Base-by-base conservation (phyloP, 352 stramenopile species). In the Phytophthora fragariaefolia region DNA sequence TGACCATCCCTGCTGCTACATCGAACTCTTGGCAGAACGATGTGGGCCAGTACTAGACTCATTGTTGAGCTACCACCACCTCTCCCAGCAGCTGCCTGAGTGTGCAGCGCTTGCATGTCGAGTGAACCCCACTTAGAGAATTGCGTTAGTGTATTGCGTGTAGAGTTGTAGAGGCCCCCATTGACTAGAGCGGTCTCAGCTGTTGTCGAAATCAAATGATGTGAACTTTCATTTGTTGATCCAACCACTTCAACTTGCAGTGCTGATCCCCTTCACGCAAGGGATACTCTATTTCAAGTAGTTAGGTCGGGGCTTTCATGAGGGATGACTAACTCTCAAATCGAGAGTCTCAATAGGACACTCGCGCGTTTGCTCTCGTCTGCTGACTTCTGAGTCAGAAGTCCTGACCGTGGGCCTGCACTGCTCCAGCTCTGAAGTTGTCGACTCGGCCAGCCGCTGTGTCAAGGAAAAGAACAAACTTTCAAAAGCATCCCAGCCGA, bases 41-140 rank as follows among this genome's bases (percentile, higher is more conserved):
- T 7, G 42, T 71, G 50, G 54, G 48, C 22, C 56, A 69, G 27
- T 57, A 22, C 47, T 74, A 71, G n/a, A 55, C 28, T 30, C 54
- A 42, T 20, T 51, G 40, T 49, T 18, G 28, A 46, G 28, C 48
- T 46, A 6, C 12, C 38, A 51, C 42, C 38, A 38, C 58, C 32
- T 22, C 12, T 43, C 13, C 18, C 15, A 10, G 62, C 49, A 50
- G 24, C 12, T 54, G 34, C 45, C 23, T 50, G 34, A 43, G 54
- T 49, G 38, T 58, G 58, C 43, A 6, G 58, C 45, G 46, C 24
- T n/a, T 30, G 38, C 52, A 63, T 59, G 55, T 71, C 69, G 45
- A 77, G 70, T 77, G 70, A 60, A 70, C 61, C 23, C 36, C 58
- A 71, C 54, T 77, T 65, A 77, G 58, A 77, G 32, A 66, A 60